These are phyloP conservation scores for Soucietia sequanensis DNA, from an alignment of 805 yeast species.

Conservation along the genomic window DNA sequence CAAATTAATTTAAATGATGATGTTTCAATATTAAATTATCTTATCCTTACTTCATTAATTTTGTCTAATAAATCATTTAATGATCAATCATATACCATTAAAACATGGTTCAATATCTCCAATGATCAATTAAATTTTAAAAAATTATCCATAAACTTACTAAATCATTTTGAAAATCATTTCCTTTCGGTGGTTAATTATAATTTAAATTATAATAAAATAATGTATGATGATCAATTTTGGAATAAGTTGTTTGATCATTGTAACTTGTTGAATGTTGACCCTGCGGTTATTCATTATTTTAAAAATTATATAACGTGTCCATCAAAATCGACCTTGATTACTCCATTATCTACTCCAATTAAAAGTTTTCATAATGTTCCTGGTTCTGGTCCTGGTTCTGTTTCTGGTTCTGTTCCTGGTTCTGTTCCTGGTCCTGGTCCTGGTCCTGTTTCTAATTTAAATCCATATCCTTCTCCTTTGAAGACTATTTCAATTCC, in stretches of 20 bases:
- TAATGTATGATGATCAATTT: constrained; percentile 18
- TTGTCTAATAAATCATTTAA: constrained; percentile 44
- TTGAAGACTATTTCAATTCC: constrained; percentile 6
- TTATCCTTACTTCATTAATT: constrained; percentile 23
- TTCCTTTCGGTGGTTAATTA: constrained; percentile 26
- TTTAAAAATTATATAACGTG: constrained; percentile 6
- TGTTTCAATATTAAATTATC: constrained; percentile 15
- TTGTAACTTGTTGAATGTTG: constrained; percentile 7
- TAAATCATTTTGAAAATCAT: constrained; percentile 27
- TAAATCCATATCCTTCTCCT: constrained; percentile 1
- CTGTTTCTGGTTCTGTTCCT: not conserved
- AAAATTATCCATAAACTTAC: constrained; percentile 19
- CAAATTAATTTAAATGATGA: constrained; percentile 9
- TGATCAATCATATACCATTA: constrained; percentile 50
- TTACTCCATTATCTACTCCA: constrained; percentile 3
- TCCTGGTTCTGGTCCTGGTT: not conserved
- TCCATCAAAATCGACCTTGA: not conserved
- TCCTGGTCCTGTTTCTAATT: not conserved
- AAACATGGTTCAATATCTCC: constrained; percentile 44
- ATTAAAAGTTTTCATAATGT: not conserved
- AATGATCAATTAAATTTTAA: constrained; percentile 5
- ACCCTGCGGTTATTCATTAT: constrained; percentile 6
- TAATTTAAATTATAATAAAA: constrained; percentile 21
- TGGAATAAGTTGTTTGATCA: constrained; percentile 17
- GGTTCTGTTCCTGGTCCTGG: not conserved